phyloP scores from a whole-genome alignment of 768 basidiomycete species.

The Pulveroboletus sp. region DNA sequence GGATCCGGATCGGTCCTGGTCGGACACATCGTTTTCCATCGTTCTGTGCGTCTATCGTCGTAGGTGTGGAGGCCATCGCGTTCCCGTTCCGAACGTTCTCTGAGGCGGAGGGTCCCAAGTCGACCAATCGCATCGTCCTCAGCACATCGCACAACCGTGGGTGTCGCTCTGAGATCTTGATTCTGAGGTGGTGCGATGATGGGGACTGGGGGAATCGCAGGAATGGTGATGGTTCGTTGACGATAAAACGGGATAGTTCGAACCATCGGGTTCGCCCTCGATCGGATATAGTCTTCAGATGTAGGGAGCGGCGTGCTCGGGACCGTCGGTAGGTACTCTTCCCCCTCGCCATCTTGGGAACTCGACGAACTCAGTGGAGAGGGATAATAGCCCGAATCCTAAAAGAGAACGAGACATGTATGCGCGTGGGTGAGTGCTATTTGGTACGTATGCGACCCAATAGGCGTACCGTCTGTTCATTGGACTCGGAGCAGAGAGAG shows the following conservation, averaged over 20 bases:
- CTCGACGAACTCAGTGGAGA: slow-evolving; percentile 4
- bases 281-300: slow-evolving; percentile 19
- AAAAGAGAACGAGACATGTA: slow-evolving; percentile 5
- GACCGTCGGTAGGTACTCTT: slow-evolving; percentile 18
- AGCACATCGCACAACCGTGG: slow-evolving; percentile 21
- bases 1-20: no score
- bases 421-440: background rate
- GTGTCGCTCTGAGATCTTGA: slow-evolving; percentile 28
- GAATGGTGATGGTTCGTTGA: background rate
- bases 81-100: slow-evolving; percentile 38
- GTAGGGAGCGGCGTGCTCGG: slow-evolving; percentile 27
- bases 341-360: background rate
- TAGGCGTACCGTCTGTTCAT: slow-evolving; percentile 7
- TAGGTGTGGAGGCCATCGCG: slow-evolving; percentile 31
- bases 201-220: slow-evolving; percentile 36
- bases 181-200: slow-evolving; percentile 53
- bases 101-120: slow-evolving; percentile 37
- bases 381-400: slow-evolving; percentile 9
- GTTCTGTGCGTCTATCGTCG: slow-evolving; percentile 8
- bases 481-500: slow-evolving; percentile 8
- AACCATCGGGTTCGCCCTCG: slow-evolving; percentile 21
- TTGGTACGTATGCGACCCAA: background rate
- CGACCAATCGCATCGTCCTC: slow-evolving; percentile 47
- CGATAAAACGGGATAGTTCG: slow-evolving; percentile 18
- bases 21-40: background rate